A percentile compares a stretch with the other conserved stretches of the same genome.
Conservation (phyloP, 148 eudicot genomes). For the Amaranthus palmeri region DNA sequence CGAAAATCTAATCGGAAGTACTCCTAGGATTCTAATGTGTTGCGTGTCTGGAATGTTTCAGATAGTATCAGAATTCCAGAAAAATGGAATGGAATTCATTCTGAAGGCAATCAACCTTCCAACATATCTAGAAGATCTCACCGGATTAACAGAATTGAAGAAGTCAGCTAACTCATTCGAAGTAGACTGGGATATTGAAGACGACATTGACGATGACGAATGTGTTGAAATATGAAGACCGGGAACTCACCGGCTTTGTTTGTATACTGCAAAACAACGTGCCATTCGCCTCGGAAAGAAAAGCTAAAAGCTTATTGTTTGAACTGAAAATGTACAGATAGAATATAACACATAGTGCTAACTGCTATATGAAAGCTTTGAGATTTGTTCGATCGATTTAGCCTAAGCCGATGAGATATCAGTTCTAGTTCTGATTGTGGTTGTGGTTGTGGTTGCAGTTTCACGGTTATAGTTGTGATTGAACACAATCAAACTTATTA, state of each 20-base stretch:
- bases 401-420: no score
- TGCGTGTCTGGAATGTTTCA: conserved; percentile 25
- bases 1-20: background rate
- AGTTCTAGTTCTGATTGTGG: no score
- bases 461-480: no score
- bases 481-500: no score
- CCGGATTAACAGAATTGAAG: conserved; percentile 83
- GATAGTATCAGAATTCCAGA: conserved; percentile 74
- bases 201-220: conserved; percentile 45
- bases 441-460: no score
- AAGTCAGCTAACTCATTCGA: conserved; percentile 55
- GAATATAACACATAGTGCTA: no score
- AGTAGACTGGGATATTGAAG: conserved; percentile 74
- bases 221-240: conserved; percentile 45
- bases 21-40: background rate
- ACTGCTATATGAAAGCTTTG: no score
- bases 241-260: background rate
- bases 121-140: conserved; percentile 84
- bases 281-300: no score
- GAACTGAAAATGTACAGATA: no score
- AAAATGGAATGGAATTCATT: conserved; percentile 64
- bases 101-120: conserved; percentile 92
- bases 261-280: background rate
- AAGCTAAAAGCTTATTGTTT: no score
- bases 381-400: no score